Percentiles rank a stretch among this genome's conserved stretches.
Evolutionary conservation across 2,329 filamentous ascomycete genomes (phyloP).

Genomic region (Camptophora hylomeconis): DNA sequence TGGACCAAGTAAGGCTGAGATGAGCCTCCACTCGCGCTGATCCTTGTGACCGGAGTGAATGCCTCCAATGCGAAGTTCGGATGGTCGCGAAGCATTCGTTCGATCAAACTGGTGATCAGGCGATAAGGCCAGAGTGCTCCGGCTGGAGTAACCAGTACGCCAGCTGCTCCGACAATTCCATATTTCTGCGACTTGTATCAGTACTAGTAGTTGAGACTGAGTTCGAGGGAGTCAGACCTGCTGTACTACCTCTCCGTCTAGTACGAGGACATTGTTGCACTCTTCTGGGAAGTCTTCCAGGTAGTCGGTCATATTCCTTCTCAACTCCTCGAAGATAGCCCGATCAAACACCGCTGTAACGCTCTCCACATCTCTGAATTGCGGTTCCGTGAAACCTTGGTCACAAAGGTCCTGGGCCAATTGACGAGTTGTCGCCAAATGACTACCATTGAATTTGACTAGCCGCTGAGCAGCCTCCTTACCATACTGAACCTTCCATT

Average conservation of each 20-base stretch:
- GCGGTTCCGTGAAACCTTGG: too few relatives aligned
- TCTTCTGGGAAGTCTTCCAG: conserved; percentile 13
- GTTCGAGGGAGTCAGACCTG: too few relatives aligned
- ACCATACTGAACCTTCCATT: conserved; percentile 8
- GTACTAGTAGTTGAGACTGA: too few relatives aligned
- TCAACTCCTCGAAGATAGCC: conserved; percentile 9
- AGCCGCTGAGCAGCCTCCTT: conserved; percentile 12
- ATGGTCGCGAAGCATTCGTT: conserved; percentile 9
- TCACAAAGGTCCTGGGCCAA: too few relatives aligned
- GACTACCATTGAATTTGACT: too few relatives aligned
- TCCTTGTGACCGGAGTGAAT: conserved; percentile 10
- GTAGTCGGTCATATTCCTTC: conserved; percentile 8
- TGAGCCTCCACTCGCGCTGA: conserved; percentile 5
- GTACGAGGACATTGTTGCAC: conserved; percentile 6
- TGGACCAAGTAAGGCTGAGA: conserved; percentile 20
- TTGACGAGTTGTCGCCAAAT: too few relatives aligned
- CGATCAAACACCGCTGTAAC: too few relatives aligned
- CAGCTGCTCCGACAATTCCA: conserved; percentile 13
- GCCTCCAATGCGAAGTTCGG: conserved; percentile 15
- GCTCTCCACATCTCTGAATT: too few relatives aligned
- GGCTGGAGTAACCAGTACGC: conserved; percentile 17
- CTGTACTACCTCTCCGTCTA: conserved; percentile 9
- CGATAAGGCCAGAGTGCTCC: conserved; percentile 26
- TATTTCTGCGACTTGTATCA: conserved; percentile 7
- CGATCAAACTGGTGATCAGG: conserved; percentile 20